phyloP scores from a whole-genome alignment of 371 early-diverging fungal genomes.

The Circinella umbellata region DNA sequence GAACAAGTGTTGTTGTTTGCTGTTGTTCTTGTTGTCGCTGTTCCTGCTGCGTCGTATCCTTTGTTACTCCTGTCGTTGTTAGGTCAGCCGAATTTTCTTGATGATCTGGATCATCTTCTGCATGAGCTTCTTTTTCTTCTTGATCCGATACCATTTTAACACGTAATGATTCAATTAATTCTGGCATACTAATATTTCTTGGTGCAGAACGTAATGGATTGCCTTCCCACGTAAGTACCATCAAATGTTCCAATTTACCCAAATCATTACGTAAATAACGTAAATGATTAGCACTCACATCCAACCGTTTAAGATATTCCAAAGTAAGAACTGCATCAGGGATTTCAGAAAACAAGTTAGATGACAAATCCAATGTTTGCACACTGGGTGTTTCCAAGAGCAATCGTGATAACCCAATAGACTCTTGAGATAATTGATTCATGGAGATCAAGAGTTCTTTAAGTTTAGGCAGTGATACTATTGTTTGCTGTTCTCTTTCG shows the following conservation, averaged over 20 bases:
- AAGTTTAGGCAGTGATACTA: constrained; percentile 51
- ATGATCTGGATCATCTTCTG: neutral
- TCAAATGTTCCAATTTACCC: constrained; percentile 53
- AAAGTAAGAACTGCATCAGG: constrained; percentile 50
- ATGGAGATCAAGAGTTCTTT: constrained; percentile 60
- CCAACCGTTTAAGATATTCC: constrained; percentile 55
- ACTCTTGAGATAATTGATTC: constrained; percentile 42
- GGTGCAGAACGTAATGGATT: constrained; percentile 60
- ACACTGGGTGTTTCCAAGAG: constrained; percentile 41
- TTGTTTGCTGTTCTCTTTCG: constrained; percentile 11
- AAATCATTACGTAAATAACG: constrained; percentile 58
- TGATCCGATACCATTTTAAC: constrained; percentile 21
- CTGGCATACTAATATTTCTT: constrained; percentile 48
- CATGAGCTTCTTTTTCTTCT: constrained; percentile 1
- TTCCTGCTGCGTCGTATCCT: neutral
- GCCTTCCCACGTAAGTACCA: constrained; percentile 59
- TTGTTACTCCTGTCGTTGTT: neutral
- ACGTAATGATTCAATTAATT: constrained; percentile 54
- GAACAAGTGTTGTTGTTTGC: neutral
- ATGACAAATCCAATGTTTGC: constrained; percentile 68
- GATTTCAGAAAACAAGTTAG: constrained; percentile 61
- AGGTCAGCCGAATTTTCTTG: too few species aligned
- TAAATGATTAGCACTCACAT: constrained; percentile 67
- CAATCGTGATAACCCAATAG: constrained; percentile 19
- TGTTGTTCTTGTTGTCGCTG: constrained; percentile 14